Conservation (phyloP, 169 alveolate genomes). For the Neospora caninum region DNA sequence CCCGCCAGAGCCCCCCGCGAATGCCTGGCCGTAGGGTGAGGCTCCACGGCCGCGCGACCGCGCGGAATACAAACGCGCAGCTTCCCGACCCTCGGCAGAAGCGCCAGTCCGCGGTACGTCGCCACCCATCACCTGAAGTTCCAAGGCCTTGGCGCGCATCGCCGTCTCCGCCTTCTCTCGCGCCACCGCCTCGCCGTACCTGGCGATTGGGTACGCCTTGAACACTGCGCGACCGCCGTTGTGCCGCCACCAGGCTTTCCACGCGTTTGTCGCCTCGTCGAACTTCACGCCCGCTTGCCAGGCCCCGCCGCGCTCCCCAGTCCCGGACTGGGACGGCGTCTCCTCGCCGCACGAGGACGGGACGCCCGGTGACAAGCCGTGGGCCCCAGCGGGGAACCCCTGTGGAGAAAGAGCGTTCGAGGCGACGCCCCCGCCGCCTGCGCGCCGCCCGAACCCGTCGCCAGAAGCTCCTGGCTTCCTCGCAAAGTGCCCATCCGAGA, state of each 20-base stretch:
- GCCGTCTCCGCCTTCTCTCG: constrained; percentile 2
- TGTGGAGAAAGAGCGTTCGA: too few relatives aligned
- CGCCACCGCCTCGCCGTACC: not conserved
- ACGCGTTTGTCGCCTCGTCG: not conserved
- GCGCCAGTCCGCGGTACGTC: not conserved
- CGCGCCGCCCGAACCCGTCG: too few relatives aligned
- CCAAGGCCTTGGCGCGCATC: not conserved
- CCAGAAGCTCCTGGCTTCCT: too few relatives aligned
- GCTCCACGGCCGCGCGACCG: too few relatives aligned
- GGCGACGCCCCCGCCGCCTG: too few relatives aligned
- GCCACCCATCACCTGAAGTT: not conserved
- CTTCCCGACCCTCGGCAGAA: too few relatives aligned
- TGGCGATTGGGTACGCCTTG: not conserved
- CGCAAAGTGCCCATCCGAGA: not conserved
- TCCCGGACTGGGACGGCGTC: not conserved
- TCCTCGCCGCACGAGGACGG: not conserved
- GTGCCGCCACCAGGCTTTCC: constrained; percentile 34
- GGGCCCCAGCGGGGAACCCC: too few relatives aligned
- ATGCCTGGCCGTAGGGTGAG: too few relatives aligned
- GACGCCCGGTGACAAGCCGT: too few relatives aligned
- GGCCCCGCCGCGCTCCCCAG: not conserved
- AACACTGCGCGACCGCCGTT: not conserved
- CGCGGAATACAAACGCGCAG: too few relatives aligned
- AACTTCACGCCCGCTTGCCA: constrained; percentile 14
- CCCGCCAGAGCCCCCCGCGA: not conserved